These are phyloP conservation scores for Cnidoscolus chayamansa DNA, from an alignment of 441 rosid species.

Conservation along the genomic window DNA sequence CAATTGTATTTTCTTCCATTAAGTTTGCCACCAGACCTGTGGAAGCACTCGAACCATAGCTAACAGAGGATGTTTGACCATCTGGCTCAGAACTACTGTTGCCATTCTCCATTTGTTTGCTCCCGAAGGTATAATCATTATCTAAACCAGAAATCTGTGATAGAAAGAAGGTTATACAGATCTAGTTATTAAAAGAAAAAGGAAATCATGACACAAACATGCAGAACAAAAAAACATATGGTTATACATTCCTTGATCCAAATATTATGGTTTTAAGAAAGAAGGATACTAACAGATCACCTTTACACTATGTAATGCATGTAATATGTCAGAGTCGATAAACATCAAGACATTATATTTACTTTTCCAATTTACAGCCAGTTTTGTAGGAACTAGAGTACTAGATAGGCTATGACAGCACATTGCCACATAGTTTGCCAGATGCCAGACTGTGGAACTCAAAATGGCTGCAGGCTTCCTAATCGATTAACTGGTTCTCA, in stretches of 20 bases:
- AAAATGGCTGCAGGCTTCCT: not conserved
- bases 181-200: not conserved
- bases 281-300: not conserved
- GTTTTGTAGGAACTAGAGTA: not conserved
- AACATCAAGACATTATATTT: not conserved
- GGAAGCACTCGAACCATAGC: constrained; percentile 41
- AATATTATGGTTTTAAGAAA: not conserved
- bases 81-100: constrained; percentile 37
- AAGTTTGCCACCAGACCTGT: constrained; percentile 33
- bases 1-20: constrained; percentile 44
- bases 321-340: not conserved
- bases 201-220: not conserved
- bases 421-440: not conserved
- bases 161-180: constrained; percentile 3
- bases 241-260: not conserved
- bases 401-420: not conserved
- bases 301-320: not conserved
- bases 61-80: constrained; percentile 39
- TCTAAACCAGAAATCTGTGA: constrained; percentile 53
- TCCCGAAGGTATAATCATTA: constrained; percentile 48
- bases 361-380: not conserved
- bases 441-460: not conserved
- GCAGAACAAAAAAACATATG: not conserved
- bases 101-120: constrained; percentile 61
- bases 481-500: not conserved